Conservation (phyloP, 2,329 filamentous ascomycete genomes). For the Aspergillus persii region DNA sequence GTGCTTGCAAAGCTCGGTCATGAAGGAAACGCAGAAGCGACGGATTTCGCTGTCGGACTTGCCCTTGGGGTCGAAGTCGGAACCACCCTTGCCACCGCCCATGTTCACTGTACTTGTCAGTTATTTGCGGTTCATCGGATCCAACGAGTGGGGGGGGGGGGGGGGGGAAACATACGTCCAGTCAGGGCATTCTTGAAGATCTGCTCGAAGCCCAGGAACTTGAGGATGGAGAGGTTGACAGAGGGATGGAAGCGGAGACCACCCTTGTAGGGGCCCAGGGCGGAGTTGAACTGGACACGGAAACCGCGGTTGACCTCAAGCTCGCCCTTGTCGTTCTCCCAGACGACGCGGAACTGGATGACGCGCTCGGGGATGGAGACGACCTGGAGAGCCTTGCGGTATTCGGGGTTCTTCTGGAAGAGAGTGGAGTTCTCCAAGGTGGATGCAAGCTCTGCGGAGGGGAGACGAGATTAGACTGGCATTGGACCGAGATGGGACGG, state of each 20-base stretch:
- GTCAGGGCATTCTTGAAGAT: constrained; percentile 99
- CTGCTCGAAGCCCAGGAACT: constrained; percentile 99
- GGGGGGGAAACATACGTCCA: constrained; percentile 63
- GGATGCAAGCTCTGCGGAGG: constrained; percentile 73
- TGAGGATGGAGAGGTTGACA: constrained; percentile 67
- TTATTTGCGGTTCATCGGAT: background rate
- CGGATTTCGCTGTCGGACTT: constrained; percentile 97
- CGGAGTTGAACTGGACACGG: constrained; percentile 98
- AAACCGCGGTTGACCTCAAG: constrained; percentile 92
- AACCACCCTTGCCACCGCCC: constrained; percentile 95
- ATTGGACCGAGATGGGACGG: background rate
- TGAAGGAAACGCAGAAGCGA: constrained; percentile 93
- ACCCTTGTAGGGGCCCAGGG: constrained; percentile 96
- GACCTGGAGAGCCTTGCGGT: constrained; percentile 84
- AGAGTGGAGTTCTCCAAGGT: constrained; percentile 92
- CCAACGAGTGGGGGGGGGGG: background rate
- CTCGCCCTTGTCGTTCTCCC: constrained; percentile 87
- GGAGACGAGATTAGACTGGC: background rate
- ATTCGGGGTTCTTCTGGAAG: constrained; percentile 92
- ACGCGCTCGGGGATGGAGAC: constrained; percentile 89
- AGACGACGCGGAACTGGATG: constrained; percentile 95
- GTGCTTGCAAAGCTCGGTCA: constrained; percentile 92
- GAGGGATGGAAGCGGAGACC: constrained; percentile 88
- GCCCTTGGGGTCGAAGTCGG: constrained; percentile 98
- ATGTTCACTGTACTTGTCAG: constrained; percentile 65